A percentile compares a stretch with the other conserved stretches of the same genome.
phyloP scores from a whole-genome alignment of 257 asterid species.

The Solanum lycopersicoides region DNA sequence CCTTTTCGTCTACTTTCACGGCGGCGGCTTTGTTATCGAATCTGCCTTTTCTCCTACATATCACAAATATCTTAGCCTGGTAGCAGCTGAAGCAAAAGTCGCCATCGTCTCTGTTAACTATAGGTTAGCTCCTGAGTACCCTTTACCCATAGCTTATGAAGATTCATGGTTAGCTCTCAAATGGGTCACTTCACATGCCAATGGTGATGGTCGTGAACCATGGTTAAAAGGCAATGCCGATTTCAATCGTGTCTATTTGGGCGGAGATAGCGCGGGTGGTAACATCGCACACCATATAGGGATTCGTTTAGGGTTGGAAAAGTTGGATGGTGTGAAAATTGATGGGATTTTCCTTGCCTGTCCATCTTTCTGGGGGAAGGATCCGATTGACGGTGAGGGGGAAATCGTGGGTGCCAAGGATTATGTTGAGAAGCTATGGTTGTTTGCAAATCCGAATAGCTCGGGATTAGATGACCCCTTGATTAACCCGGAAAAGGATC shows the following conservation, averaged over 20 bases:
- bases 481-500: conserved; percentile 39
- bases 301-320: conserved; percentile 25
- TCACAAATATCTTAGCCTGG: conserved; percentile 18
- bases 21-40: conserved; percentile 37
- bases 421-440: conserved; percentile 24
- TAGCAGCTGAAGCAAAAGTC: conserved; percentile 27
- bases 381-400: conserved; percentile 30
- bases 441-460: conserved; percentile 25
- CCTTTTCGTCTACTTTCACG: conserved; percentile 45
- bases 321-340: conserved; percentile 5
- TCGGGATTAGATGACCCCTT: conserved; percentile 43
- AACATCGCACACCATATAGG: conserved; percentile 40
- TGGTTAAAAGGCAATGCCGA: conserved; percentile 42
- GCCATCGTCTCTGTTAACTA: conserved; percentile 43
- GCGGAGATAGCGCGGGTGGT: conserved; percentile 68
- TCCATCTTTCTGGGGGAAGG: conserved; percentile 54
- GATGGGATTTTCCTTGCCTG: conserved; percentile 38
- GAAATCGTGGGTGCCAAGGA: neutral
- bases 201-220: conserved; percentile 14
- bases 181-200: conserved; percentile 42
- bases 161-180: conserved; percentile 50
- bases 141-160: conserved; percentile 39
- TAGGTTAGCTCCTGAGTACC: conserved; percentile 59
- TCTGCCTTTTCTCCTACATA: conserved; percentile 33
- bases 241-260: conserved; percentile 27